phyloP scores from a whole-genome alignment of 768 basidiomycete genomes.

The Rickenella mellea region DNA sequence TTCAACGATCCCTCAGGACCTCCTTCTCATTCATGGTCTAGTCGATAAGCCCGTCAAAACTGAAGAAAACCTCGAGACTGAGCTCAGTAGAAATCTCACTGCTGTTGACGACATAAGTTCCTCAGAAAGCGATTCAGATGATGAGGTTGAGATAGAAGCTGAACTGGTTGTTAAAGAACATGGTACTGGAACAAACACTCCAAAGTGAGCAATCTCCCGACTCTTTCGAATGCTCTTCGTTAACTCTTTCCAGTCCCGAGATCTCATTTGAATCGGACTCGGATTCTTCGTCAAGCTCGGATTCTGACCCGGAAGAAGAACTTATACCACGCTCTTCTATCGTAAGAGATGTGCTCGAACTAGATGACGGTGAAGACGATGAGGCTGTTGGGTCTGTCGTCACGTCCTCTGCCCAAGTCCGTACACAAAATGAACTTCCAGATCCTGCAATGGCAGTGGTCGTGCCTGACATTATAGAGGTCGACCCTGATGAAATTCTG shows the following conservation, averaged over 20 bases:
- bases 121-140: slow-evolving; percentile 60
- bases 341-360: slow-evolving; percentile 51
- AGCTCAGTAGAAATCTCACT: slow-evolving; percentile 35
- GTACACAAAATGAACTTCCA: slow-evolving; percentile 60
- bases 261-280: slow-evolving; percentile 25
- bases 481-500: slow-evolving; percentile 54
- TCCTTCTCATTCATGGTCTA: slow-evolving; percentile 63
- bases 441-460: slow-evolving; percentile 39
- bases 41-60: slow-evolving; percentile 24
- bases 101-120: slow-evolving; percentile 42
- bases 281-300: slow-evolving; percentile 18
- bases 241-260: slow-evolving; percentile 26
- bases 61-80: not conserved
- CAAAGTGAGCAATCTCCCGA: not conserved
- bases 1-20: slow-evolving; percentile 56
- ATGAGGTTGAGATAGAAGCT: slow-evolving; percentile 61
- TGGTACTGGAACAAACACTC: slow-evolving; percentile 23
- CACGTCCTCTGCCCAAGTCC: slow-evolving; percentile 17
- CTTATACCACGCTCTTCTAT: no score
- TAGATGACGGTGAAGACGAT: slow-evolving; percentile 37
- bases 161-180: slow-evolving; percentile 33
- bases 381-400: slow-evolving; percentile 34
- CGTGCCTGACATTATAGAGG: slow-evolving; percentile 54
- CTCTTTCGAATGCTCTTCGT: not conserved
- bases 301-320: slow-evolving; percentile 9